phyloP scores from a whole-genome alignment of 2,329 filamentous ascomycete genomes.

The Ceratocystiopsis minuta region DNA sequence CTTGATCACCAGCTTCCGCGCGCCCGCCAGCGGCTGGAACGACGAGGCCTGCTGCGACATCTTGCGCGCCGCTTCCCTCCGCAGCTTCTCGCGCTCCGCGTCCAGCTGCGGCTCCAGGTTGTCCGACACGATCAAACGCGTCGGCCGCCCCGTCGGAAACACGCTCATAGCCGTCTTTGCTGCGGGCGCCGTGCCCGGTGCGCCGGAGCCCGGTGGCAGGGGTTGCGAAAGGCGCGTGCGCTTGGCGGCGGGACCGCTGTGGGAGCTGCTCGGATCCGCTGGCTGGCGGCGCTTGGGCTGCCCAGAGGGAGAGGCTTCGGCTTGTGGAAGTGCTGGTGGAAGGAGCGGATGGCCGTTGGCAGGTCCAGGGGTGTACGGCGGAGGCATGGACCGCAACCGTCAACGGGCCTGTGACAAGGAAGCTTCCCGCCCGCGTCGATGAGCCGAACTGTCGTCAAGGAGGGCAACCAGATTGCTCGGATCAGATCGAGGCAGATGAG shows the following conservation, averaged over 20 bases:
- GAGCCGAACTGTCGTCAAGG: no score
- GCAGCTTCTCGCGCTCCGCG: no score
- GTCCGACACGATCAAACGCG: no score
- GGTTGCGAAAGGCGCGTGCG: conserved; percentile 8
- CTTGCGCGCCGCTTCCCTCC: no score
- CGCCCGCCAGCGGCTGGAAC: conserved; percentile 58
- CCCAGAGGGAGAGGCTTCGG: conserved; percentile 36
- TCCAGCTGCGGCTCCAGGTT: no score
- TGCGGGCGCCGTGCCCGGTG: conserved; percentile 16
- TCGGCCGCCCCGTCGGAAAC: no score
- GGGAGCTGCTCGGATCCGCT: conserved; percentile 13
- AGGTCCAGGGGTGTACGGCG: conserved; percentile 5
- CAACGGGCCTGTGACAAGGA: no score
- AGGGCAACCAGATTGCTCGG: no score
- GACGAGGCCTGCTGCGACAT: conserved; percentile 9
- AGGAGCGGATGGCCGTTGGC: conserved; percentile 3
- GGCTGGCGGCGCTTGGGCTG: conserved; percentile 39
- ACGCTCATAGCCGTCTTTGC: no score
- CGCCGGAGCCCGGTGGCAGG: conserved; percentile 5
- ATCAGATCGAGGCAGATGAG: no score
- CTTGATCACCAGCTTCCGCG: conserved; percentile 83
- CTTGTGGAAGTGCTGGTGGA: conserved; percentile 48
- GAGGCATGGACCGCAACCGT: conserved; percentile 11
- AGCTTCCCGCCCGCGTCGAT: no score
- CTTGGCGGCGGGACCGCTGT: conserved; percentile 12